A percentile compares a stretch with the other conserved stretches of the same genome.
phyloP scores from a whole-genome alignment of 306 rosid genomes.

The Phaseolus lunatus region DNA sequence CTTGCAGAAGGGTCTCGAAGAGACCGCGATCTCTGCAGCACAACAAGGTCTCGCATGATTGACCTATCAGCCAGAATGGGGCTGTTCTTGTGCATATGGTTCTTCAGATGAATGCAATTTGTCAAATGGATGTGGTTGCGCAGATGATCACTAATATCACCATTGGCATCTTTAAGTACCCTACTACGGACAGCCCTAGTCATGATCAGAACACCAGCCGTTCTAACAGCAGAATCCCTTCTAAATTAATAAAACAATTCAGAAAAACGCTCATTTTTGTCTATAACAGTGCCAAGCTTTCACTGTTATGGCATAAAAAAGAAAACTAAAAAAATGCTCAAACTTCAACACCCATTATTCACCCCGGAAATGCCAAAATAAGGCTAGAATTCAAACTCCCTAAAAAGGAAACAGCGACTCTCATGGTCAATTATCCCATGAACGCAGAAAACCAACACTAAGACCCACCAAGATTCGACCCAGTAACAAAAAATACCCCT shows the following conservation, averaged over 20 bases:
- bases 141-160: slow-evolving; percentile 92
- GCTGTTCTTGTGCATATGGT: slow-evolving; percentile 98
- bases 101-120: slow-evolving; percentile 98
- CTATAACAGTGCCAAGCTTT: slow-evolving; percentile 39
- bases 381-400: slow-evolving; percentile 52
- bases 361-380: slow-evolving; percentile 44
- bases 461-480: slow-evolving; percentile 37
- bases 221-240: slow-evolving; percentile 52
- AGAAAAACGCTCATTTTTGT: slow-evolving; percentile 57
- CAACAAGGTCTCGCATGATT: slow-evolving; percentile 90
- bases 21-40: slow-evolving; percentile 89
- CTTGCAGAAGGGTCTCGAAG: slow-evolving; percentile 98
- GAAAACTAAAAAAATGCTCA: slow-evolving; percentile 16
- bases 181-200: slow-evolving; percentile 91
- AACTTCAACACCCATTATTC: slow-evolving; percentile 40
- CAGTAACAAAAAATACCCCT: slow-evolving; percentile 39
- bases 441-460: slow-evolving; percentile 21
- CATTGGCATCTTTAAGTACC: slow-evolving; percentile 96
- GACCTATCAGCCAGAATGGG: slow-evolving; percentile 90
- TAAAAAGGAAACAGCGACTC: slow-evolving; percentile 46
- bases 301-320: slow-evolving; percentile 46
- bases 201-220: slow-evolving; percentile 77
- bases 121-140: slow-evolving; percentile 98
- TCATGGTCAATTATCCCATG: slow-evolving; percentile 53
- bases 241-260: slow-evolving; percentile 55